A percentile compares a stretch with the other conserved stretches of the same genome.
These are phyloP conservation scores for Dactylellina leptospora DNA, from an alignment of 2,329 filamentous ascomycete genomes.

Conservation along the genomic window DNA sequence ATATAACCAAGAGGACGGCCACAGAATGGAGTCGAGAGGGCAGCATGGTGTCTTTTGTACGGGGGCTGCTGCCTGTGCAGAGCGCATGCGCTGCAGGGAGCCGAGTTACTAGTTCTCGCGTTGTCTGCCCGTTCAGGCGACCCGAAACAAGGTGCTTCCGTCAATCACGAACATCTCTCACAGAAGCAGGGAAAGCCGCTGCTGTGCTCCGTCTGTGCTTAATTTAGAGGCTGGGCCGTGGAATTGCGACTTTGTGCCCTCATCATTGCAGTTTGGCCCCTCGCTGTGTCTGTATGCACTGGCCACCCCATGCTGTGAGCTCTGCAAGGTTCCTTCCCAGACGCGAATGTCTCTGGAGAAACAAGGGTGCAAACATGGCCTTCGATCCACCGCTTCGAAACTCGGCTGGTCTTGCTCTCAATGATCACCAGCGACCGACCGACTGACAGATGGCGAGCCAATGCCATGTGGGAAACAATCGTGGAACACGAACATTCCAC, in stretches of 20 bases:
- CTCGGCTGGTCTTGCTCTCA: constrained; percentile 15
- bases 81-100: constrained; percentile 19
- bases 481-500: constrained; percentile 6
- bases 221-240: constrained; percentile 10
- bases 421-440: too few relatives aligned
- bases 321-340: constrained; percentile 14
- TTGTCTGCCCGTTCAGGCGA: constrained; percentile 33
- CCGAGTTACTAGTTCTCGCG: constrained; percentile 34
- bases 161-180: constrained; percentile 20
- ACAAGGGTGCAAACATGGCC: background rate
- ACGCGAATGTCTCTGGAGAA: constrained; percentile 43
- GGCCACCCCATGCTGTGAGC: constrained; percentile 1
- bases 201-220: background rate
- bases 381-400: constrained; percentile 23
- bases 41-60: too few relatives aligned
- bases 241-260: background rate
- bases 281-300: background rate
- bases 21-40: too few relatives aligned
- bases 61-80: constrained; percentile 33
- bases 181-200: background rate
- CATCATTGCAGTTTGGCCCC: background rate
- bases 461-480: constrained; percentile 32
- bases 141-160: constrained; percentile 28
- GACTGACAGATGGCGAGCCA: background rate
- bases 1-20: too few relatives aligned